Base-by-base conservation (phyloP, 345 rosid species). In the Bretschneidera sinensis region DNA sequence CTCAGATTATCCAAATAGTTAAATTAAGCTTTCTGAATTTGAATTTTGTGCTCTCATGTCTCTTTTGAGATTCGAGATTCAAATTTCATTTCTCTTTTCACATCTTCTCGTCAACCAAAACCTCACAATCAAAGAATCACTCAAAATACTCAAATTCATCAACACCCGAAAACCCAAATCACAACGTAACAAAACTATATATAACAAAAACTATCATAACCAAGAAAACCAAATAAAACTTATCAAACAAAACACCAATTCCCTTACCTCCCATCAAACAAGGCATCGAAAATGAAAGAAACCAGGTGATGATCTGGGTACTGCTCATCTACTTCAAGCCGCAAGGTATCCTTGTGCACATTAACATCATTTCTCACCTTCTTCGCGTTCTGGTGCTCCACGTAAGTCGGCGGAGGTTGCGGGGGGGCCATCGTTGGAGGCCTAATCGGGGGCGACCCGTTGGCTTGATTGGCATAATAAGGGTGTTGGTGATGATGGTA, bases 291-390 rank as follows among this genome's bases (percentile, higher is more conserved):
- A 65, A 85, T 78, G 72, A 92, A 92, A 69, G 98, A 89, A 50
- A 92, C 88, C 70, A 92, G 74, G 71, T 76, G 77, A 51, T 62
- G 78, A 74, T 83, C 88, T 51, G 97, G 96, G 72, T 82, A 79
- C 19, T 64, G 66, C 73, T 81, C 83, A 59, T 92, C 98, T 33
- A 76, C 67, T 65, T 60, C 84, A 20, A 92, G 66, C 79, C 64
- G 73, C 74, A 89, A 76, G 17, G 97, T 87, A 63, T 80, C 91
- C 72, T 89, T 92, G 47, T 84, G 91, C 57, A 92, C 92, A 73
- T 92, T 92, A 48, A 92, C 97, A 61, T 84, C 91, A 63, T 87
- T 92, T 73, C 85, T 85, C 51, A 92, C 89, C 76, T 89, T 92
- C 89, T 87, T 89, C 0, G 97, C 91, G 39, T 61, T 87, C 77